These are phyloP conservation scores for Cryphonectria parasitica DNA, from an alignment of 2,329 filamentous ascomycete species.

Conservation along the genomic window DNA sequence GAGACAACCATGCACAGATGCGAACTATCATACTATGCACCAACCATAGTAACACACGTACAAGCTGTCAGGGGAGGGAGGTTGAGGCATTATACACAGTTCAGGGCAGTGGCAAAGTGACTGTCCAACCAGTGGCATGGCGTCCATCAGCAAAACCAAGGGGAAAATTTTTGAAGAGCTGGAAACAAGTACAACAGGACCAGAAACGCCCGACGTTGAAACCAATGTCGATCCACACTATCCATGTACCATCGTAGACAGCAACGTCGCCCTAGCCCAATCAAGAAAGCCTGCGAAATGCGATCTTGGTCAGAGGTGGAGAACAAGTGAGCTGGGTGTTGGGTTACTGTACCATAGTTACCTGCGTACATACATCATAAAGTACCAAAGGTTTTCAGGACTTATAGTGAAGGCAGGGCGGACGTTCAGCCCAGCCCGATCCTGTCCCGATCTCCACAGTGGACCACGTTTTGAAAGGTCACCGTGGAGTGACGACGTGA, in stretches of 20 bases:
- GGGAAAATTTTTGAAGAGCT: background rate
- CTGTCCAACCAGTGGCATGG: background rate
- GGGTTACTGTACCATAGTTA: background rate
- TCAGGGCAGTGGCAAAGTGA: background rate
- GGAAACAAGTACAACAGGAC: background rate
- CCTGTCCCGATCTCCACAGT: background rate
- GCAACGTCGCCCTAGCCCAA: constrained; percentile 11
- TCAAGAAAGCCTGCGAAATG: background rate
- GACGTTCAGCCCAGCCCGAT: background rate
- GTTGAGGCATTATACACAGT: background rate
- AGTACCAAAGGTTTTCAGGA: background rate
- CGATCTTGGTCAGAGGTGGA: constrained; percentile 9
- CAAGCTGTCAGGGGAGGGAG: background rate
- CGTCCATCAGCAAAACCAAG: background rate
- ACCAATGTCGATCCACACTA: background rate
- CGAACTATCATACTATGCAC: background rate
- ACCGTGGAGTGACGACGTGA: constrained; percentile 1
- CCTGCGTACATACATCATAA: background rate
- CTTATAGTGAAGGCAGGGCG: background rate
- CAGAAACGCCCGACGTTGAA: background rate
- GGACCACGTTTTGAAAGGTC: background rate
- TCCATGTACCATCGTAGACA: background rate
- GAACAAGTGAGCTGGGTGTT: background rate
- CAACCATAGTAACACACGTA: background rate
- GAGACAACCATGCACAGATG: background rate